Evolutionary conservation across 179 eudicot species (phyloP).

Genomic region (Beta corolliflora): DNA sequence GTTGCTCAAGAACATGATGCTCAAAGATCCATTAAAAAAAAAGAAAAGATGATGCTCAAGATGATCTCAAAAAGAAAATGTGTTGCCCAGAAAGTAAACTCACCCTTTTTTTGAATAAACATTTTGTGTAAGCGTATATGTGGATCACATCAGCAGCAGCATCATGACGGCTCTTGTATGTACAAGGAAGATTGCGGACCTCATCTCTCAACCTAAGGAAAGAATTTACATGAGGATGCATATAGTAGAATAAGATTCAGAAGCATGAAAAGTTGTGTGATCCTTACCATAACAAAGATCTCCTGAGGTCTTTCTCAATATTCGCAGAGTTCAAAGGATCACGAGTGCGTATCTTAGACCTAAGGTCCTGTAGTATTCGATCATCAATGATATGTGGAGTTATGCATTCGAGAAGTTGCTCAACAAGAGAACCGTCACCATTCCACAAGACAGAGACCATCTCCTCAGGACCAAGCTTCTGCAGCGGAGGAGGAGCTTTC

Average conservation of each 20-base stretch:
- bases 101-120: slow-evolving; percentile 73
- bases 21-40: no score
- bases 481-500: slow-evolving; percentile 93
- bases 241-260: slow-evolving; percentile 6
- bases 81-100: slow-evolving; percentile 28
- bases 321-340: slow-evolving; percentile 77
- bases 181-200: slow-evolving; percentile 84
- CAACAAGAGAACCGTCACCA: slow-evolving; percentile 83
- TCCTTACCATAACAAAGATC: slow-evolving; percentile 81
- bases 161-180: slow-evolving; percentile 87
- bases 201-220: slow-evolving; percentile 87
- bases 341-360: slow-evolving; percentile 65
- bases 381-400: slow-evolving; percentile 72
- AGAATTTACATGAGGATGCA: slow-evolving; percentile 3
- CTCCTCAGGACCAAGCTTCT: slow-evolving; percentile 78
- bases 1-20: background rate
- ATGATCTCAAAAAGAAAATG: background rate
- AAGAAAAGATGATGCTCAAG: background rate
- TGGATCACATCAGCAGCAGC: slow-evolving; percentile 99
- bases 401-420: slow-evolving; percentile 74
- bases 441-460: slow-evolving; percentile 75
- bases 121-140: slow-evolving; percentile 86
- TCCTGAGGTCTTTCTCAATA: slow-evolving; percentile 61
- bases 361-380: slow-evolving; percentile 56
- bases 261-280: slow-evolving; percentile 7